These are phyloP conservation scores for Clarkia xantiana DNA, from an alignment of 345 rosid genomes.

Conservation along the genomic window DNA sequence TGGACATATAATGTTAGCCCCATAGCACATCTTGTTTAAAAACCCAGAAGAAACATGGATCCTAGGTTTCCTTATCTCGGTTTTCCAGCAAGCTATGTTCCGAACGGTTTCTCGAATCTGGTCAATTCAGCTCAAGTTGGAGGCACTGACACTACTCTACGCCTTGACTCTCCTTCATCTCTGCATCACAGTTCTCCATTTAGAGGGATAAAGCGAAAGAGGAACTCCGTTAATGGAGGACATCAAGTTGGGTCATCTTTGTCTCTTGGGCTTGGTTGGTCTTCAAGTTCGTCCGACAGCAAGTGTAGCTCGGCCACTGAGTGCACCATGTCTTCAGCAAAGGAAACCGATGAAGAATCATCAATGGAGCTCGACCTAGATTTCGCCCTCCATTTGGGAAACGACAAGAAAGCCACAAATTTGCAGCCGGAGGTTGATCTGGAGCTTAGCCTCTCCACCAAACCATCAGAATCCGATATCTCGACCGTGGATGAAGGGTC, in stretches of 20 bases:
- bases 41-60: slow-evolving; percentile 64
- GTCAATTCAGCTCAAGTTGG: slow-evolving; percentile 33
- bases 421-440: slow-evolving; percentile 48
- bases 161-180: slow-evolving; percentile 49
- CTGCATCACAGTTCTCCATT: slow-evolving; percentile 8
- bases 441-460: slow-evolving; percentile 61
- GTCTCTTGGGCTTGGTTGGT: slow-evolving; percentile 56
- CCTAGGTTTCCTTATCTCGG: slow-evolving; percentile 28
- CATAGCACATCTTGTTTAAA: slow-evolving; percentile 27
- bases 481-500: slow-evolving; percentile 31
- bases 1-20: slow-evolving; percentile 33
- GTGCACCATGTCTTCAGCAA: slow-evolving; percentile 67
- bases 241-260: slow-evolving; percentile 48
- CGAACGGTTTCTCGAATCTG: slow-evolving; percentile 40
- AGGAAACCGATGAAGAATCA: slow-evolving; percentile 79
- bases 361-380: slow-evolving; percentile 76
- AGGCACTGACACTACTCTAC: slow-evolving; percentile 49
- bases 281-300: slow-evolving; percentile 83
- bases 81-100: slow-evolving; percentile 32
- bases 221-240: slow-evolving; percentile 38
- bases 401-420: slow-evolving; percentile 34
- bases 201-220: slow-evolving; percentile 63
- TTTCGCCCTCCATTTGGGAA: slow-evolving; percentile 71
- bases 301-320: slow-evolving; percentile 76
- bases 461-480: slow-evolving; percentile 54